Conservation (phyloP, 371 early-diverging fungal genomes). For the Cokeromyces recurvatus region DNA sequence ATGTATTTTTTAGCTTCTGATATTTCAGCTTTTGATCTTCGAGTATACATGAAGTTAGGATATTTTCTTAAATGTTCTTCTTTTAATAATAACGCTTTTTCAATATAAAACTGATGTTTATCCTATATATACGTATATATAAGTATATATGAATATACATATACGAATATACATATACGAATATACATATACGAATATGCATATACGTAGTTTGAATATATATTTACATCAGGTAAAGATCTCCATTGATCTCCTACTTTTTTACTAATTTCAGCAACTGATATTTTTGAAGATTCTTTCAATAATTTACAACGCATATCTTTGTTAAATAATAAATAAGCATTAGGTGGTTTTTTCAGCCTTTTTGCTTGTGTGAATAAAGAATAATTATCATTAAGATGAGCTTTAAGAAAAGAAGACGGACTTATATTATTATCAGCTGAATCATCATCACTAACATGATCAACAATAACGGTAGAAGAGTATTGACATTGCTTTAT, state of each 20-base stretch:
- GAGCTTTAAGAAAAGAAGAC: too few relatives aligned
- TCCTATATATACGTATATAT: too few relatives aligned
- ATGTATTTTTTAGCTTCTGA: constrained; percentile 24
- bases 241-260: constrained; percentile 56
- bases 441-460: too few relatives aligned
- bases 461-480: not conserved
- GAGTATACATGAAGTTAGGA: constrained; percentile 62
- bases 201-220: not conserved
- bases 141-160: too few relatives aligned
- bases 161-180: too few relatives aligned
- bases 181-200: too few relatives aligned
- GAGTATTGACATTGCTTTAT: constrained; percentile 15
- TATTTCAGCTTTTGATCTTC: constrained; percentile 59
- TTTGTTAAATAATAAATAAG: constrained; percentile 57
- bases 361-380: constrained; percentile 1
- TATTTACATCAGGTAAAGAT: constrained; percentile 29
- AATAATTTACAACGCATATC: constrained; percentile 54
- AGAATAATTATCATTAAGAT: not conserved
- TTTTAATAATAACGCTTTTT: constrained; percentile 50
- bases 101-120: constrained; percentile 30
- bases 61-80: constrained; percentile 57
- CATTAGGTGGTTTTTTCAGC: constrained; percentile 62
- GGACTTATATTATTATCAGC: too few relatives aligned
- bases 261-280: constrained; percentile 57
- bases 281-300: constrained; percentile 47